Evolutionary conservation across 495 filamentous ascomycete species (phyloP).

Genomic region (Hyaloscypha finlandica): DNA sequence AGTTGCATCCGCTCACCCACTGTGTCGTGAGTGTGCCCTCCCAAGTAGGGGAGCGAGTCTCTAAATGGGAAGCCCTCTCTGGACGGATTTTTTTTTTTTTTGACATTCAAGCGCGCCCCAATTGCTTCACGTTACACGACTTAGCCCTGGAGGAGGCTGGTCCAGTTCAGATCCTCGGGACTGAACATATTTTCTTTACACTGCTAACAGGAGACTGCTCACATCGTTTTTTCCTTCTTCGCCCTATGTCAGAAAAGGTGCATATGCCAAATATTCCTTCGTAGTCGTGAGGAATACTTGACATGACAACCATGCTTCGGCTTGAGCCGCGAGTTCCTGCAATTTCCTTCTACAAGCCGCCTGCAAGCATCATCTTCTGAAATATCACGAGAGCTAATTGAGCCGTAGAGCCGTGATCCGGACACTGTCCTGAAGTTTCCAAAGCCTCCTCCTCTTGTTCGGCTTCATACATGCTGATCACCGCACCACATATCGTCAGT

Average conservation of each 20-base stretch:
- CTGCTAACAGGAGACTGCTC: no score
- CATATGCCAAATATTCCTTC: background rate
- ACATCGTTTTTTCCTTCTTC: background rate
- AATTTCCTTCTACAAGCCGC: background rate
- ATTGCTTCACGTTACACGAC: background rate
- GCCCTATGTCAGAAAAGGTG: background rate
- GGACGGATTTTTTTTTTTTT: background rate
- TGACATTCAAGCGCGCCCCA: background rate
- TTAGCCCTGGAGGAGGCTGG: background rate
- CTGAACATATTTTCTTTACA: background rate
- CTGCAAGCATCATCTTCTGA: background rate
- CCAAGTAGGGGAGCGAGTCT: background rate
- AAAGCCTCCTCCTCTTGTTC: no score
- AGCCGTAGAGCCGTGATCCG: no score
- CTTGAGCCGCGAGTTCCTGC: background rate
- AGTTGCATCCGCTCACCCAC: background rate
- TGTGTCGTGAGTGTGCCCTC: background rate
- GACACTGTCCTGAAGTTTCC: no score
- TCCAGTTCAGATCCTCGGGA: background rate
- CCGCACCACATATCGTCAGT: no score
- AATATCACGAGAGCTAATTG: background rate
- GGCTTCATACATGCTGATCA: no score
- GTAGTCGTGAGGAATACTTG: background rate
- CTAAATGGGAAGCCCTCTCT: background rate
- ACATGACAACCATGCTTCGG: background rate